Evolutionary conservation across 805 yeast species (phyloP).

Genomic region (Ogataea salicorniae): DNA sequence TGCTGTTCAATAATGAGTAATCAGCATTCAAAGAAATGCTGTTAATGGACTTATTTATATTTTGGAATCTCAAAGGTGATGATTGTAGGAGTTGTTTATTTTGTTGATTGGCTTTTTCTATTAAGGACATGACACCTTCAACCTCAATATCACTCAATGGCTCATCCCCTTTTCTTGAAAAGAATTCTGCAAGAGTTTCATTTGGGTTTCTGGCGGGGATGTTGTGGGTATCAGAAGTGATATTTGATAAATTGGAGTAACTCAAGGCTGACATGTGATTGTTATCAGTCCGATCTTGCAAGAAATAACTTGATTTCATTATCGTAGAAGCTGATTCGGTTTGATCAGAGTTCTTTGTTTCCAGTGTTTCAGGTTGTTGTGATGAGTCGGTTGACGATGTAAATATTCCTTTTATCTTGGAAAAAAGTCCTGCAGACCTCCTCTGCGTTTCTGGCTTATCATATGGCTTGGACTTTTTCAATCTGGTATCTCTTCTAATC

Average conservation of each 20-base stretch:
- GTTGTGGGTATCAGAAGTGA: slow-evolving; percentile 10
- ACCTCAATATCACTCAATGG: slow-evolving; percentile 71
- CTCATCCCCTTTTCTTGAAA: slow-evolving; percentile 66
- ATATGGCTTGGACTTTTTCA: slow-evolving; percentile 12
- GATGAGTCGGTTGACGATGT: slow-evolving; percentile 2
- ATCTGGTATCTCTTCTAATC: slow-evolving; percentile 18
- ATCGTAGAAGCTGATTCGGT: neutral
- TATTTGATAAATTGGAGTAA: slow-evolving; percentile 19
- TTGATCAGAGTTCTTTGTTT: neutral
- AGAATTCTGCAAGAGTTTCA: slow-evolving; percentile 61
- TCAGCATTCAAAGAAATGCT: slow-evolving; percentile 1
- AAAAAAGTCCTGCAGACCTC: slow-evolving; percentile 9
- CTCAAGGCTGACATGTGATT: slow-evolving; percentile 13
- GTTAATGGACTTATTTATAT: slow-evolving; percentile 1
- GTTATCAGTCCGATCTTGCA: neutral
- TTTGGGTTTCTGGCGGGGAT: slow-evolving; percentile 39
- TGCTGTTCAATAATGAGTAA: slow-evolving; percentile 14
- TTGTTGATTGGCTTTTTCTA: slow-evolving; percentile 35
- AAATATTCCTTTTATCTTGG: slow-evolving; percentile 13
- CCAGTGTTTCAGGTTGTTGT: neutral
- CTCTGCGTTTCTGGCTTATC: slow-evolving; percentile 9
- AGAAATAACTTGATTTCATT: too few relatives aligned
- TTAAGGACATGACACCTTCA: slow-evolving; percentile 71
- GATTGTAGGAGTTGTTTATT: slow-evolving; percentile 9
- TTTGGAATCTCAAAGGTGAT: slow-evolving; percentile 1